Evolutionary conservation across 177 flowering plant genomes (phyloP).

Genomic region (Vitis hybrid): DNA sequence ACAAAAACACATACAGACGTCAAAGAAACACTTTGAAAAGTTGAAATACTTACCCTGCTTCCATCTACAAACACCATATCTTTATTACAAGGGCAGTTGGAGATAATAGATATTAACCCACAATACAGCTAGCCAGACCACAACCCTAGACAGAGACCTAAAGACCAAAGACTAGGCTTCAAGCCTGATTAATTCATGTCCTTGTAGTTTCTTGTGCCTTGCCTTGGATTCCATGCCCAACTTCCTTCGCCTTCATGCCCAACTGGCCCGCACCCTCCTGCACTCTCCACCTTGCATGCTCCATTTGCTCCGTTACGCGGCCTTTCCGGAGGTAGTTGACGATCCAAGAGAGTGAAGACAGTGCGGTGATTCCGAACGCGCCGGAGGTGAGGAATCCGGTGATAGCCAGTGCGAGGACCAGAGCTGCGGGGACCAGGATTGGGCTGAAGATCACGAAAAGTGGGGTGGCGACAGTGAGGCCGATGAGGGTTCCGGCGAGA

Average conservation of each 20-base stretch:
- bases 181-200: neutral
- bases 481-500: conserved; percentile 52
- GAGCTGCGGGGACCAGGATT: conserved; percentile 66
- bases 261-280: conserved; percentile 39
- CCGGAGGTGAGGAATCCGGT: conserved; percentile 72
- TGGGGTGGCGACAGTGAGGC: conserved; percentile 59
- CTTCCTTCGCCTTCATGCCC: conserved; percentile 50
- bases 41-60: too few species aligned
- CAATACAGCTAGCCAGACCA: too few species aligned
- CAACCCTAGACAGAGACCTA: neutral
- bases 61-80: too few species aligned
- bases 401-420: conserved; percentile 45
- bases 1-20: too few species aligned
- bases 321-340: conserved; percentile 33
- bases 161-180: neutral
- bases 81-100: too few species aligned
- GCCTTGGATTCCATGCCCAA: conserved; percentile 34
- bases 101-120: too few species aligned
- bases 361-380: conserved; percentile 67
- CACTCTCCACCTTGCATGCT: conserved; percentile 39
- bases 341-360: conserved; percentile 65
- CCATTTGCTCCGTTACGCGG: conserved; percentile 33
- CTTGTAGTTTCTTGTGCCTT: conserved; percentile 25
- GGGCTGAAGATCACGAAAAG: conserved; percentile 76
- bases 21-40: too few species aligned